Base-by-base conservation (phyloP, 371 early-diverging fungal species). In the Blakeslea trispora region DNA sequence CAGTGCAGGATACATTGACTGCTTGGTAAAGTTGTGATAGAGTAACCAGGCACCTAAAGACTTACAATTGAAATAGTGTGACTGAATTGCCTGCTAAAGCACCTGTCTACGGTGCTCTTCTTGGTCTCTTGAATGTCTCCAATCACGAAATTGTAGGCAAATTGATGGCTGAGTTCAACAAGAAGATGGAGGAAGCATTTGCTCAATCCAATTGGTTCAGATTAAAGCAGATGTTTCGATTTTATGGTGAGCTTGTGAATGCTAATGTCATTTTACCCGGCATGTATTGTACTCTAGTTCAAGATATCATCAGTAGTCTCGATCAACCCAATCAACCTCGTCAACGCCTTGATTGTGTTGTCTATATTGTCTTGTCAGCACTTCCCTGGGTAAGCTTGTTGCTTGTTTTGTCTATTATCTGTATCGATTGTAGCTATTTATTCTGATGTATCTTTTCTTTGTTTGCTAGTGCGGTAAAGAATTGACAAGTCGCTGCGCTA, bases 221-320 rank as follows among this genome's bases (percentile, higher is more conserved):
- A 40, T 81, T 89, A 50, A 95, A 95, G 72, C 76, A 91, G 39
- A 57, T 90, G 31, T 66, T 86, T 50, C 81, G 94, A 46, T 95
- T 88, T 67, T 89, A 91, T 73, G 92, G 85, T 22, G 88, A 91
- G 71, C 78, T 93, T 31, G 88, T 91, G 51, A 87, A 84, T 64
- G 77, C 89, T 45, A 88, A 88, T 59, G 89, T 92, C 9, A 84
- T 96, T 52, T 55, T 77, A 17, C 83, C 91, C 1, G 64, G 75
- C 1, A 79, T 86, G 9, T 83, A 88, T 50, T 69, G 92, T 41
- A 69, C 64, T 10, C 61, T 92, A 34, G 63, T 90, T 47, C 80
- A 85, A 50, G 71, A 70, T 59, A 66, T 93, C 14, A 61, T 92
- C 43, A 60, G 75, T 1, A 83, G 81, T 3, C 55, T 83, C 45